These are phyloP conservation scores for Streptanthus diversifolius DNA, from an alignment of 345 rosid species.

Conservation along the genomic window DNA sequence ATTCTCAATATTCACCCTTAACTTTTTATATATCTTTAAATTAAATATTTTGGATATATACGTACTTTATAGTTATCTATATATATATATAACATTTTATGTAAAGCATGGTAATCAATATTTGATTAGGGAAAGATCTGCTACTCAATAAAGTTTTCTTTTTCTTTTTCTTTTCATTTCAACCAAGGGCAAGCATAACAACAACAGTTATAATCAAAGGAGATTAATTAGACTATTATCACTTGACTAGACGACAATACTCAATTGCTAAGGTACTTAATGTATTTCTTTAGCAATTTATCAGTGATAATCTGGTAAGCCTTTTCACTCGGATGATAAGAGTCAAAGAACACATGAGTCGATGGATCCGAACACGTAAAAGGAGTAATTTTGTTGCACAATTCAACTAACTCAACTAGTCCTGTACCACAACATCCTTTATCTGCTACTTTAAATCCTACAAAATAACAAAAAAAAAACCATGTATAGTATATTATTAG, in stretches of 20 bases:
- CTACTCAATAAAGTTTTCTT: not conserved
- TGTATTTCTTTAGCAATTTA: constrained; percentile 11
- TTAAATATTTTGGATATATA: not conserved
- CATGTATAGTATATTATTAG: not conserved
- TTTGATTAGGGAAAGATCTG: not conserved
- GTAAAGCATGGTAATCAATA: constrained; percentile 4
- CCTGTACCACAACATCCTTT: constrained; percentile 34
- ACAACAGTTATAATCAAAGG: too few species aligned
- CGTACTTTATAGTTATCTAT: too few species aligned
- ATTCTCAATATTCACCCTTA: not conserved
- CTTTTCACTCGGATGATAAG: constrained; percentile 29
- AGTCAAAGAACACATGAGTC: constrained; percentile 30
- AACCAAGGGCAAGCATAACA: not conserved
- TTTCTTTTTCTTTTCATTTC: not conserved
- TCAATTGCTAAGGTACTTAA: constrained; percentile 13
- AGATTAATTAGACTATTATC: not conserved
- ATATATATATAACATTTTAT: not conserved
- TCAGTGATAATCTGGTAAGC: constrained; percentile 19
- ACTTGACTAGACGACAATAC: not conserved
- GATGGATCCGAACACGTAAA: constrained; percentile 32
- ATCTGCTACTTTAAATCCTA: constrained; percentile 35
- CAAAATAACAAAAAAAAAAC: not conserved
- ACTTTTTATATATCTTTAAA: not conserved
- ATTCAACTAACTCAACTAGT: not conserved
- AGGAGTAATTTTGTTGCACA: constrained; percentile 24